Base-by-base conservation (phyloP, 768 basidiomycete species). In the Neoboletus magnificus region DNA sequence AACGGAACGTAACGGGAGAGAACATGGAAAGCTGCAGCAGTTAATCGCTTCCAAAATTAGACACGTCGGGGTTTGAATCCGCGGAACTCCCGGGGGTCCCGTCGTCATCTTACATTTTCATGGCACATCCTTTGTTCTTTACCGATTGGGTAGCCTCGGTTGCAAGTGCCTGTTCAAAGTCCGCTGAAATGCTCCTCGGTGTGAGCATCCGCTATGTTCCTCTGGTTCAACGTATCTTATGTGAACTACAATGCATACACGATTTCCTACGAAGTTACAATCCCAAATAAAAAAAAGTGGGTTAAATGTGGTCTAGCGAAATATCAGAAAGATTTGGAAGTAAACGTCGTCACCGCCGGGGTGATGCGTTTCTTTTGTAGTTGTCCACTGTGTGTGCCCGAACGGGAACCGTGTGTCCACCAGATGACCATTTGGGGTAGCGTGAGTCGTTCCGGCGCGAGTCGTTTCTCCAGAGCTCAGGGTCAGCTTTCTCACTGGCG, bases 321-420 rank as follows among this genome's bases (percentile, higher is more conserved):
- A 54, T 33, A 25, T 37, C 41, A 30, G 44, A 58, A 54, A 48
- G 12, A 22, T 55, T 39, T 54, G 29, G 36, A 44, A 27, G 35
- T 42, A 23, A 46, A 51, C 47, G 29, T 55, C 55, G 36, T 79
- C 74, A 76, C 73, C 77, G 71, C 76, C 77, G 65, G 73, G 75
- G 69, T 65, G 78, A 76, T 43, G 76, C 75, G 54, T 72, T 70
- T 56, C 74, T 69, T 67, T 62, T 71, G 58, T 70, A 77, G 45
- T 76, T 73, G 61, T 73, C 76, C 61, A 40, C 46, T 6, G 61
- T 65, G 50, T 73, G 64, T 30, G 71, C 68, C n/a, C 66, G 65
- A 33, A 40, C 45, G 20, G 70, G 71, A 32, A 46, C 57, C 4
- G 57, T 52, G 27, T 69, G 65, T n/a, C 57, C 59, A 9, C 27